phyloP scores from a whole-genome alignment of 2,329 filamentous ascomycete species.

The Nemania bipapillata region DNA sequence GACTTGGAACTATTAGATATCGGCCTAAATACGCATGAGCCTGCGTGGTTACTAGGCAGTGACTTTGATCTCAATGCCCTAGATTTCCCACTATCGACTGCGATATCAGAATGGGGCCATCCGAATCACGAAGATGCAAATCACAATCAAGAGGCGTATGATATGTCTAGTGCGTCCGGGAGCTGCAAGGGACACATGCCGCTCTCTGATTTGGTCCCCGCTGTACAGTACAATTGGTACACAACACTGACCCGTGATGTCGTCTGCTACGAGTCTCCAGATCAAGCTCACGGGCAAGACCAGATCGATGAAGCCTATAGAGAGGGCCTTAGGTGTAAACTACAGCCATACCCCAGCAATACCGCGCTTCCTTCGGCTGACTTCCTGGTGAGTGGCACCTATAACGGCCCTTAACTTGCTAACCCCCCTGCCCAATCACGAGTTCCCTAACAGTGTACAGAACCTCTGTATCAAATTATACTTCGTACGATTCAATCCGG shows the following conservation, averaged over 20 bases:
- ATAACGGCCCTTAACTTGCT: background rate
- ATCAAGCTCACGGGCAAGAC: slow-evolving; percentile 27
- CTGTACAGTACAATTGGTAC: slow-evolving; percentile 36
- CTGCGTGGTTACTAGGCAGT: slow-evolving; percentile 33
- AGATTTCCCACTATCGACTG: slow-evolving; percentile 34
- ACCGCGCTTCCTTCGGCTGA: slow-evolving; percentile 34
- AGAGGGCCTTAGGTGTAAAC: slow-evolving; percentile 32
- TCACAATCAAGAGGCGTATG: slow-evolving; percentile 22
- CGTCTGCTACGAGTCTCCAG: slow-evolving; percentile 27
- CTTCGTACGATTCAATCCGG: slow-evolving; percentile 37
- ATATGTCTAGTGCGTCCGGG: slow-evolving; percentile 9
- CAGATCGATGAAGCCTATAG: slow-evolving; percentile 37
- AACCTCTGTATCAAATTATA: slow-evolving; percentile 37
- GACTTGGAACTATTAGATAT: slow-evolving; percentile 35
- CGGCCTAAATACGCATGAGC: slow-evolving; percentile 35
- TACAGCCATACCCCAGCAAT: slow-evolving; percentile 33
- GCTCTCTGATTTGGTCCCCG: slow-evolving; percentile 33
- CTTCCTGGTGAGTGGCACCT: slow-evolving; percentile 31
- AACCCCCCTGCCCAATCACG: background rate
- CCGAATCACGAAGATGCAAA: slow-evolving; percentile 16
- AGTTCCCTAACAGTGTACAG: slow-evolving; percentile 24
- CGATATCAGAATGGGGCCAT: slow-evolving; percentile 30
- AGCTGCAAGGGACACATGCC: slow-evolving; percentile 30
- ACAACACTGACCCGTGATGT: slow-evolving; percentile 34
- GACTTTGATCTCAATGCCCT: slow-evolving; percentile 35